Base-by-base conservation (phyloP, 1,139 yeast genomes). In the Pichia inconspicua region DNA sequence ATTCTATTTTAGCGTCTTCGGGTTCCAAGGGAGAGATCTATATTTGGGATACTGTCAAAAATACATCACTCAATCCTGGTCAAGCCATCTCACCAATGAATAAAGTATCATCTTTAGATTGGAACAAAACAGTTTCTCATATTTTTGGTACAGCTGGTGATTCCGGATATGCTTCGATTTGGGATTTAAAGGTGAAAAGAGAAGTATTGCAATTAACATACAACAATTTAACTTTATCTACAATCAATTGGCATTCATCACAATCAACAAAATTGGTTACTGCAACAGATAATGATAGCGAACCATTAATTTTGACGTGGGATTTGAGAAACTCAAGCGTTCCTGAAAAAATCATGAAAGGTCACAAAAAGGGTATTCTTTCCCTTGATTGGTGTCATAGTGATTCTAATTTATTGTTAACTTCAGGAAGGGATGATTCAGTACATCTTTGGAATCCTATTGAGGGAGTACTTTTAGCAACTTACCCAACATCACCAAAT, bases 311-410 rank as follows among this genome's bases (percentile, higher is more conserved):
- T 48, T 70, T 88, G 56, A 74, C 92, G 15, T 94, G 98, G 98
- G 97, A 92, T 70, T 75, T 94, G 62, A 80, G 97, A 66, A 92
- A 92, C 65, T 80, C 96, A 25, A 84, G 85, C 62, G 90, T 86
- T 25, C 98, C 99, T 8, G 90, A 87, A 63, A 70, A 71, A 53
- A 72, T 85, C 30, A 68, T 92, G 60, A 69, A 71, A 46, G 97
- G 97, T 48, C 97, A 92, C 65, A 77, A 80, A 47, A 84, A 85
- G 66, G 98, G 98, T 34, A 83, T 92, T 15, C 68, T 92, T 49
- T 86, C 96, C 3, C 69, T 92, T 52, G 97, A 92, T 63, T 94
- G 99, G 99, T 89, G 97, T 66, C 68, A 73, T 48, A 84, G 82
- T 55, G 99, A 94, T 65, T 80, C 87, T 44, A 74, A 75, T 48